Base-by-base conservation (phyloP, 805 yeast genomes). In the Schwanniomyces sp. region DNA sequence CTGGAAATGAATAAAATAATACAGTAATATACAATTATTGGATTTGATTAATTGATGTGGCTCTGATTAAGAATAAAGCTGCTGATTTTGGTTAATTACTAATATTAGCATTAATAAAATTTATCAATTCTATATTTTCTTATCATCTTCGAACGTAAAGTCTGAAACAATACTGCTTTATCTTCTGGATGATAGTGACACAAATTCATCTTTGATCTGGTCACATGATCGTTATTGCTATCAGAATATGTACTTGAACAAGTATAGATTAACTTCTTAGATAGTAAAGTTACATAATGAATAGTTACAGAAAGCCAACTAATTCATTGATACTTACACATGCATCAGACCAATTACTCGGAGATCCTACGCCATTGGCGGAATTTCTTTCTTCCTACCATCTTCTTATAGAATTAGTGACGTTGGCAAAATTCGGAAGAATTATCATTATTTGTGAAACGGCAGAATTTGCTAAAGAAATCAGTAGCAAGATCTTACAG, bases 261-360 rank as follows among this genome's bases (percentile, higher is more conserved):
- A 21, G 24, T 21, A 21, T 21, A 4, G 24, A 5, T 21, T 21
- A 21, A 21, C 24, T 21, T 5, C 5, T 21, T 21, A 21, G 24
- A 21, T 21, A 21, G 5, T 21, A 21, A 21, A 21, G 5, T 21
- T 21, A 21, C 24, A 21, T 21, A 32, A 32, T 32, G 36, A 16
- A 4, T 5, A 45, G 16, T 7, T 16, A 21, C 24, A 45, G 66
- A 44, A 25, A 46, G 2, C 60, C 70, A 3, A 62, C 72, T 4
- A 73, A 73, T 47, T 66, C 76, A 3, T 56, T 73, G 17, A 72
- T 73, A 14, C 45, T 72, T 14, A 69, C 75, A 16, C 52, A 63
- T 17, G 53, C 66, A 12, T 45, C 59, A 3, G 53, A 51, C 2
- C 53, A 52, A 5, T 38, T 62, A 11, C 51, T 66, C n/a, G 25